These are phyloP conservation scores for Moniliophthora roreri DNA, from an alignment of 1,284 basidiomycete genomes.

Conservation along the genomic window DNA sequence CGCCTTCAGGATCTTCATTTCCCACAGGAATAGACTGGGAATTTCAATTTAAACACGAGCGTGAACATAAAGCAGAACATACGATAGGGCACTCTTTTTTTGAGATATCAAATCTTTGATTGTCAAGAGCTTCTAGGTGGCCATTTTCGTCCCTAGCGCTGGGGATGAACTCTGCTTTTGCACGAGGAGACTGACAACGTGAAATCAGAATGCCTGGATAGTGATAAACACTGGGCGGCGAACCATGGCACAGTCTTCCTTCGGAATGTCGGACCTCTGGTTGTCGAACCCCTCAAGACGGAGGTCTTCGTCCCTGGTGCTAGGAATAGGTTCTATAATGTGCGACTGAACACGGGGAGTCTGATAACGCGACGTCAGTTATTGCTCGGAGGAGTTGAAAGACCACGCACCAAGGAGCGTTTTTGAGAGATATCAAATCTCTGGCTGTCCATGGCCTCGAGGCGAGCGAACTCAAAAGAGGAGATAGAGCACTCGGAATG, in stretches of 20 bases:
- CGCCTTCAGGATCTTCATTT: not conserved
- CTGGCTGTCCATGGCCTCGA: conserved; percentile 1
- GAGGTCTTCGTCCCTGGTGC: not conserved
- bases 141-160: not conserved
- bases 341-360: not conserved
- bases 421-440: conserved; percentile 1
- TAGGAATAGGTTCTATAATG: not conserved
- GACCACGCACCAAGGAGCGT: not conserved
- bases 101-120: conserved; percentile 1
- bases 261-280: not conserved
- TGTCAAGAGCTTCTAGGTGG: not conserved
- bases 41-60: not conserved
- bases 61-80: not conserved
- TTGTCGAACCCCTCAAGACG: not conserved
- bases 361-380: not conserved
- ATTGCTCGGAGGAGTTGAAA: not conserved
- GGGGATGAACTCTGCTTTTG: not conserved
- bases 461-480: not conserved
- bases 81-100: not conserved
- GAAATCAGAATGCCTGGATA: not conserved
- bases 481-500: not conserved
- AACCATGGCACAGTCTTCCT: not conserved
- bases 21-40: not conserved
- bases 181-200: not conserved
- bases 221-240: not conserved